Conservation (phyloP, 441 rosid genomes). For the Eugenia klotzschiana region DNA sequence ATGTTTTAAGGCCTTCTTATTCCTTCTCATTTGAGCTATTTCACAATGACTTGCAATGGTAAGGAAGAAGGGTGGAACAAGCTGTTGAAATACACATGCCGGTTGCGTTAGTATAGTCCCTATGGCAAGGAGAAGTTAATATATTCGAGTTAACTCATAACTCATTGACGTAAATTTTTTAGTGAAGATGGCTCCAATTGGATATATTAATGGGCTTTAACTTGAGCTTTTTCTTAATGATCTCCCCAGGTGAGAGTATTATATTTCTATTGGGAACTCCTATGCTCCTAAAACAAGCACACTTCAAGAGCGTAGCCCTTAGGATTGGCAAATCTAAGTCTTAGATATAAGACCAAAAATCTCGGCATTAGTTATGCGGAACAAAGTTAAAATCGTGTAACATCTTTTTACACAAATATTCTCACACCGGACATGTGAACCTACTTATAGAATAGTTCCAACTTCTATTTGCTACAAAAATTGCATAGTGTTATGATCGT, state of each 20-base stretch:
- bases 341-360: neutral
- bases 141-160: neutral
- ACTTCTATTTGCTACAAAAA: neutral
- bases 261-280: neutral
- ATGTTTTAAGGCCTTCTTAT: neutral
- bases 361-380: neutral
- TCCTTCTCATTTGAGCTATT: neutral
- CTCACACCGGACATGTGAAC: neutral
- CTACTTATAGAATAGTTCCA: neutral
- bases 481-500: neutral
- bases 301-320: neutral
- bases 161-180: neutral
- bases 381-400: neutral
- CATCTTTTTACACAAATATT: neutral
- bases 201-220: too few species aligned
- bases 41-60: neutral
- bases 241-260: neutral
- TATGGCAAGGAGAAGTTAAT: neutral
- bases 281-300: neutral
- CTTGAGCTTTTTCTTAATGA: neutral
- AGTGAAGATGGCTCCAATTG: too few species aligned
- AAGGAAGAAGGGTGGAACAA: neutral
- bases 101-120: neutral
- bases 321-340: neutral
- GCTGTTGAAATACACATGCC: neutral